Conservation (phyloP, 345 rosid genomes). For the Cardamine occulta region DNA sequence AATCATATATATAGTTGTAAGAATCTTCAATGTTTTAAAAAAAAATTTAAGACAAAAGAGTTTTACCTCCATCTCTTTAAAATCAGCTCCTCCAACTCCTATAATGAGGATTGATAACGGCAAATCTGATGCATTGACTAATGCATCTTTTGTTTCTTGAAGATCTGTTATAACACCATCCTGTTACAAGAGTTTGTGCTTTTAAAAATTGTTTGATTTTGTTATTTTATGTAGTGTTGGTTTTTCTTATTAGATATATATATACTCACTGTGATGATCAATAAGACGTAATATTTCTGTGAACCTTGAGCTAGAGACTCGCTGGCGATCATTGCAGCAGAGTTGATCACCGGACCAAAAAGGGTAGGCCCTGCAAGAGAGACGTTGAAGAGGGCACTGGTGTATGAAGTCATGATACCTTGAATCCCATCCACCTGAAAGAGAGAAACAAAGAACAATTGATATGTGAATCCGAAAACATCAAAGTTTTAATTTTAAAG, state of each 20-base stretch:
- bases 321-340: slow-evolving; percentile 72
- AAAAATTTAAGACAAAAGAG: neutral
- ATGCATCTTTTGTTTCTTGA: slow-evolving; percentile 95
- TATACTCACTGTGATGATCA: slow-evolving; percentile 84
- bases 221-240: neutral
- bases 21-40: neutral
- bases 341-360: slow-evolving; percentile 82
- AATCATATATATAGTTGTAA: slow-evolving; percentile 1
- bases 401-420: slow-evolving; percentile 84
- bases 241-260: neutral
- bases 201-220: slow-evolving; percentile 8
- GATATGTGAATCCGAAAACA: slow-evolving; percentile 4
- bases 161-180: slow-evolving; percentile 97
- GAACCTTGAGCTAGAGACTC: slow-evolving; percentile 68
- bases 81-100: slow-evolving; percentile 98
- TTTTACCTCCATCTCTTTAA: slow-evolving; percentile 95
- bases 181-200: slow-evolving; percentile 43
- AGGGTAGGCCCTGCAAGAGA: slow-evolving; percentile 97
- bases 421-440: slow-evolving; percentile 87
- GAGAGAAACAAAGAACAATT: neutral
- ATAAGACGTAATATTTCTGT: slow-evolving; percentile 69
- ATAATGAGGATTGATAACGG: slow-evolving; percentile 90
- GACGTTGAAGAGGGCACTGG: slow-evolving; percentile 80
- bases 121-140: slow-evolving; percentile 90
- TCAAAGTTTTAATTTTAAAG: neutral